Evolutionary conservation across 176 grass and related monocot species (phyloP).

Genomic region (Paspalum vaginatum): DNA sequence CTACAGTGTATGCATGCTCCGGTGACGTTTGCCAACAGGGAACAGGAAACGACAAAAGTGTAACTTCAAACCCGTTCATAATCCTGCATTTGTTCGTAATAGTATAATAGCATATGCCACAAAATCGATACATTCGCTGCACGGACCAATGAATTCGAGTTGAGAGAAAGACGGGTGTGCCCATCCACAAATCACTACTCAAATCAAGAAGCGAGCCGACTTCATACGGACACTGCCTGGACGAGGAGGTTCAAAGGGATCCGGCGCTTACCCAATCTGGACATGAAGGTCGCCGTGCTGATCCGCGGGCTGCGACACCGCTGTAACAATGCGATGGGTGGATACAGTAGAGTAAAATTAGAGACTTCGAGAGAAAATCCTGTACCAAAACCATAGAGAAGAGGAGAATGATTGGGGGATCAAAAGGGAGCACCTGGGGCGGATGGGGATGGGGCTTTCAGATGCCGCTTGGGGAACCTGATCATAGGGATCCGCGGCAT

Average conservation of each 20-base stretch:
- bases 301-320: constrained; percentile 51
- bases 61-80: no score
- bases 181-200: neutral
- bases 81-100: no score
- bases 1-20: no score
- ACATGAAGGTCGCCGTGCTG: constrained; percentile 56
- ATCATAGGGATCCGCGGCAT: constrained; percentile 76
- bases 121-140: neutral
- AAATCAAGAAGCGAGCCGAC: neutral
- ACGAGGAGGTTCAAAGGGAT: neutral
- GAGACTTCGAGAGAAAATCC: neutral
- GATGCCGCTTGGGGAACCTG: constrained; percentile 63
- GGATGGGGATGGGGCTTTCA: constrained; percentile 45
- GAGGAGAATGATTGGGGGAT: neutral
- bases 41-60: no score
- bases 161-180: neutral
- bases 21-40: no score
- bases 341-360: neutral
- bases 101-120: neutral
- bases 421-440: constrained; percentile 42
- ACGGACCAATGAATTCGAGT: constrained; percentile 1
- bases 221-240: neutral
- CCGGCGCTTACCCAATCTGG: constrained; percentile 45
- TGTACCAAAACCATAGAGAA: neutral
- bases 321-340: constrained; percentile 17